phyloP scores from a whole-genome alignment of 768 basidiomycete genomes.

The Kwoniella heveanensis region DNA sequence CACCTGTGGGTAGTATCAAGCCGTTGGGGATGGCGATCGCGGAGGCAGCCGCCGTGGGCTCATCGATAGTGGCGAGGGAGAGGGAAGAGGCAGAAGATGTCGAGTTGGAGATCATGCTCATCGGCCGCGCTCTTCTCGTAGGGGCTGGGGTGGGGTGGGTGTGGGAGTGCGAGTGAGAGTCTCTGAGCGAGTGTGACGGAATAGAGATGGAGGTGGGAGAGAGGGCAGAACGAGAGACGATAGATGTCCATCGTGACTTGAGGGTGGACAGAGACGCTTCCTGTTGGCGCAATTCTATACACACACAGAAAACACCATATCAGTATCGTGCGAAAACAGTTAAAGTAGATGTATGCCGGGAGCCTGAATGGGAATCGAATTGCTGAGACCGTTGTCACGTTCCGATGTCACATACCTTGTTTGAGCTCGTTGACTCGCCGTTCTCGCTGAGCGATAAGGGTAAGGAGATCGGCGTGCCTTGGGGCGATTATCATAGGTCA shows the following conservation, averaged over 20 bases:
- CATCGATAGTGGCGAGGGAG: constrained; percentile 22
- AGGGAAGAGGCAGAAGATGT: constrained; percentile 30
- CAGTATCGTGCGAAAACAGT: no score
- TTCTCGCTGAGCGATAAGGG: constrained; percentile 46
- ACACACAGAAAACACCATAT: not conserved
- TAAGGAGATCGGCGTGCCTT: constrained; percentile 49
- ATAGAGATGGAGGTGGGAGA: constrained; percentile 13
- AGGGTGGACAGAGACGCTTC: constrained; percentile 40
- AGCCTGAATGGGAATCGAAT: no score
- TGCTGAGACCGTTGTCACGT: not conserved
- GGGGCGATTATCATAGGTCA: no score
- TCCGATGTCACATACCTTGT: constrained; percentile 36
- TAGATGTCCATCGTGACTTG: constrained; percentile 42
- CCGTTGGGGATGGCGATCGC: constrained; percentile 4
- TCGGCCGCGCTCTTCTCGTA: constrained; percentile 8
- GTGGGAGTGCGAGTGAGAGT: not conserved
- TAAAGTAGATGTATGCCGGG: no score
- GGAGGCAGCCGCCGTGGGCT: constrained; percentile 1
- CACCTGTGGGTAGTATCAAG: constrained; percentile 8
- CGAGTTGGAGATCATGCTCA: constrained; percentile 28
- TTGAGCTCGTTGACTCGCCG: constrained; percentile 41
- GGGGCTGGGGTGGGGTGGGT: not conserved
- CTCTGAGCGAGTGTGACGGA: not conserved
- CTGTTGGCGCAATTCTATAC: constrained; percentile 39
- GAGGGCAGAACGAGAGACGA: constrained; percentile 36